Evolutionary conservation across 2,329 filamentous ascomycete genomes (phyloP).

Genomic region (Diatrype stigma): DNA sequence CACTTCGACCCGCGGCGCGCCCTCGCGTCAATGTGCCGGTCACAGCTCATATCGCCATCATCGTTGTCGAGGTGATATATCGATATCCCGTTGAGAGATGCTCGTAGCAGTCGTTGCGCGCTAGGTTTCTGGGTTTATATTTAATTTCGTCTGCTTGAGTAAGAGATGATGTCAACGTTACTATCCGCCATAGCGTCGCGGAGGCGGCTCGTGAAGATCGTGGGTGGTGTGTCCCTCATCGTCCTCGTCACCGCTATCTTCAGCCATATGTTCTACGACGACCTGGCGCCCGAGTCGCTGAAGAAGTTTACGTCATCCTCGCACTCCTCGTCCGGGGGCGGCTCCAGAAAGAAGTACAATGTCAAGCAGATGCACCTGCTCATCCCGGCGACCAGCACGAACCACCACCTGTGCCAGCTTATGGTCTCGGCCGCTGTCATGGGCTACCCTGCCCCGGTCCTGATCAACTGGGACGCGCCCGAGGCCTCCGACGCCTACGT

Average conservation of each 20-base stretch:
- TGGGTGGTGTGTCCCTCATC: constrained; percentile 1
- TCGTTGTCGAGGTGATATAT: not conserved
- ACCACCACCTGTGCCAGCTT: constrained; percentile 6
- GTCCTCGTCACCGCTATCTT: constrained; percentile 2
- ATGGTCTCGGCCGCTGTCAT: constrained; percentile 1
- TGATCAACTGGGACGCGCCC: constrained; percentile 3
- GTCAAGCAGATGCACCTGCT: constrained; percentile 3
- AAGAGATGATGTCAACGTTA: not conserved
- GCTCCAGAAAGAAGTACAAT: not conserved
- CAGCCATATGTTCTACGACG: constrained; percentile 1
- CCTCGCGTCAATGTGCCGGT: not conserved
- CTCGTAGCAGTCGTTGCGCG: not conserved
- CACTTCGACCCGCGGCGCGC: not conserved
- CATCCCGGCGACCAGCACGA: constrained; percentile 5
- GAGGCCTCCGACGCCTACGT: constrained; percentile 3
- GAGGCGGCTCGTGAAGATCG: constrained; percentile 1
- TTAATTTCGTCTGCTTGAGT: no score
- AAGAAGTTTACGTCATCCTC: not conserved
- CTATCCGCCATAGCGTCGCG: constrained; percentile 1
- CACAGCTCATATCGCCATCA: not conserved
- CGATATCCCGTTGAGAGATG: not conserved
- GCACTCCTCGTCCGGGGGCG: not conserved
- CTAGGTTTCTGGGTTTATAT: no score
- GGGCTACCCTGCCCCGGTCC: constrained; percentile 3
- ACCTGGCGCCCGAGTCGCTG: not conserved